Percentiles rank a stretch among this genome's conserved stretches.
Conservation (phyloP, 225 moss, liverwort and hornwort species). For the Ulota crispa region DNA sequence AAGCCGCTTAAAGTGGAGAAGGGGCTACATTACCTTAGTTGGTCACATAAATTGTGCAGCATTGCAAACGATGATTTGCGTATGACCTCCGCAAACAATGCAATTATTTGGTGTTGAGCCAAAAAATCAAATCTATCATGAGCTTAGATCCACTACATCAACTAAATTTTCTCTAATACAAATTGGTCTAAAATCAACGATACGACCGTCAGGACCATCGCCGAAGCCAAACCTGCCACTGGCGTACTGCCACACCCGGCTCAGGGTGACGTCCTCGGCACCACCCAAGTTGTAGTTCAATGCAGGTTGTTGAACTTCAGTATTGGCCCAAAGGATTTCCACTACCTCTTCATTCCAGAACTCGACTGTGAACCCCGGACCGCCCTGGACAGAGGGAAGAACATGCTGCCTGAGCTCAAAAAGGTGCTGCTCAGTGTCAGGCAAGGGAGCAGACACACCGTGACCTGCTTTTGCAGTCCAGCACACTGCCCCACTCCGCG, state of each 20-base stretch:
- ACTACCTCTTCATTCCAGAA: constrained; percentile 71
- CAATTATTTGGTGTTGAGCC: background rate
- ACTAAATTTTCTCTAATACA: constrained; percentile 40
- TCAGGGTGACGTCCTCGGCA: constrained; percentile 39
- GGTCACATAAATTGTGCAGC: constrained; percentile 7
- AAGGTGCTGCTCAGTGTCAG: constrained; percentile 53
- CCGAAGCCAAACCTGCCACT: constrained; percentile 92
- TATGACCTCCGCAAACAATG: background rate
- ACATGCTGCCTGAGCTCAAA: constrained; percentile 60
- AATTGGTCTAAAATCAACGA: constrained; percentile 85
- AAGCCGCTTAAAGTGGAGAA: too few species aligned
- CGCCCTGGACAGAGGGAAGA: constrained; percentile 37
- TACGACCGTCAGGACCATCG: constrained; percentile 42
- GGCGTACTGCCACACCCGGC: constrained; percentile 91
- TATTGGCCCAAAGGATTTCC: constrained; percentile 67
- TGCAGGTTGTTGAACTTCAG: constrained; percentile 44
- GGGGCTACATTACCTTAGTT: background rate
- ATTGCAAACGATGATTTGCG: constrained; percentile 32
- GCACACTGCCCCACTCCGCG: constrained; percentile 70
- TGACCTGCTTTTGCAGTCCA: constrained; percentile 76
- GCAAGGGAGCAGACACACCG: constrained; percentile 58
- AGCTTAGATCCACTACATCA: constrained; percentile 48
- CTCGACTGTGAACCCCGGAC: constrained; percentile 22
- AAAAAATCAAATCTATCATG: constrained; percentile 16
- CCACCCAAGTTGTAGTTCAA: constrained; percentile 26